Conservation (phyloP, 2,329 filamentous ascomycete genomes). For the Colletotrichum lindemuthianum region DNA sequence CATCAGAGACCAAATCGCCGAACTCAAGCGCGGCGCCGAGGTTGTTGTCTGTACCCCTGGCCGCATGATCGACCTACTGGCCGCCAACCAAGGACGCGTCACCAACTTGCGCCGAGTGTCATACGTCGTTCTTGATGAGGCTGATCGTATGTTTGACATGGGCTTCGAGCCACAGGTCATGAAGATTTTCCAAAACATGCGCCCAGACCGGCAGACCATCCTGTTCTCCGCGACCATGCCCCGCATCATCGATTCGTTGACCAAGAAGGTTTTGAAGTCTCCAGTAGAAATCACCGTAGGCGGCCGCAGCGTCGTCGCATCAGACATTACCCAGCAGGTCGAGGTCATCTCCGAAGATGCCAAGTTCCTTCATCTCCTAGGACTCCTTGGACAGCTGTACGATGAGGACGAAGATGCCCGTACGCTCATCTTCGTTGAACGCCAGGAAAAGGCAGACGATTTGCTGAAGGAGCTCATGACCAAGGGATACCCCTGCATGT, state of each 20-base stretch:
- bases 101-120: slow-evolving; percentile 90
- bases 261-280: slow-evolving; percentile 85
- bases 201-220: slow-evolving; percentile 92
- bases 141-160: slow-evolving; percentile 99
- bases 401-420: slow-evolving; percentile 89
- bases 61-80: slow-evolving; percentile 93
- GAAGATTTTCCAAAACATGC: slow-evolving; percentile 92
- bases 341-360: slow-evolving; percentile 84
- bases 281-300: slow-evolving; percentile 94
- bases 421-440: slow-evolving; percentile 89
- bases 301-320: slow-evolving; percentile 85
- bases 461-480: slow-evolving; percentile 80
- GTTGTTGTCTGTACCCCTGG: slow-evolving; percentile 96
- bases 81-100: slow-evolving; percentile 92
- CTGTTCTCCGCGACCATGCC: slow-evolving; percentile 98
- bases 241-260: slow-evolving; percentile 88
- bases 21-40: slow-evolving; percentile 93
- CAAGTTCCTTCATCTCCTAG: slow-evolving; percentile 86
- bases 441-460: slow-evolving; percentile 89
- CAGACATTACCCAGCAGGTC: slow-evolving; percentile 92
- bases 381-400: slow-evolving; percentile 88
- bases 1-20: slow-evolving; percentile 97
- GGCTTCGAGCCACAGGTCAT: slow-evolving; percentile 98
- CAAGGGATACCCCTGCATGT: slow-evolving; percentile 91
- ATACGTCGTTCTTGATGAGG: slow-evolving; percentile 96